Evolutionary conservation across 2,329 filamentous ascomycete species (phyloP).

Genomic region (Lanzia echinophila): DNA sequence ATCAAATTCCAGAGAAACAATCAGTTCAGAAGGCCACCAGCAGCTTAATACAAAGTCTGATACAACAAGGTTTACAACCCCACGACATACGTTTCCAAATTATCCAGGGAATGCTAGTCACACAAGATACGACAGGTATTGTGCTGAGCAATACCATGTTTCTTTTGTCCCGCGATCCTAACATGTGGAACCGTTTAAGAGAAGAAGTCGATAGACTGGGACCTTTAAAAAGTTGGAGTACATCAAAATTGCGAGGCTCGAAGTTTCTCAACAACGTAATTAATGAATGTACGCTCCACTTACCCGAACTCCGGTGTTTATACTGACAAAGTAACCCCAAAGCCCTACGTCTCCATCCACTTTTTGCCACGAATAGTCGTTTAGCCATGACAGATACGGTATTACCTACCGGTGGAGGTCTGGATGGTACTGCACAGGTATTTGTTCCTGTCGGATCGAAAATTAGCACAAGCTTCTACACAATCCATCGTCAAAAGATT

Average conservation of each 20-base stretch:
- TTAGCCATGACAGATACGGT: constrained; percentile 11
- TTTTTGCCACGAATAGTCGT: constrained; percentile 16
- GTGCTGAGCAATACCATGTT: constrained; percentile 3
- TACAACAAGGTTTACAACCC: too few species aligned
- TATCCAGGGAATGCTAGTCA: constrained; percentile 1
- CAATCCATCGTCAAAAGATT: not conserved
- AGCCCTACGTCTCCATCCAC: constrained; percentile 21
- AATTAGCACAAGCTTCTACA: constrained; percentile 1
- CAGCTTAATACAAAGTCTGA: not conserved
- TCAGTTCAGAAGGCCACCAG: too few species aligned
- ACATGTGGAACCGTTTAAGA: not conserved
- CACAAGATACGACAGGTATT: constrained; percentile 3
- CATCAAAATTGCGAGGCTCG: not conserved
- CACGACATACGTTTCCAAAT: constrained; percentile 1
- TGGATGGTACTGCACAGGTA: constrained; percentile 11
- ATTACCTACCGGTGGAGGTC: constrained; percentile 15
- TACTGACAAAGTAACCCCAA: not conserved
- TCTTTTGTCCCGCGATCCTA: not conserved
- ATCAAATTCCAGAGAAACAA: too few species aligned
- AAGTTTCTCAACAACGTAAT: not conserved
- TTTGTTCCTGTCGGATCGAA: constrained; percentile 11
- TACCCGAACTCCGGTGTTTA: accelerated
- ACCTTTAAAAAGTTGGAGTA: not conserved
- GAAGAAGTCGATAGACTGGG: not conserved
- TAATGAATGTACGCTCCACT: not conserved